phyloP scores from a whole-genome alignment of 1,284 basidiomycete genomes.

The Rhizoctonia solani region DNA sequence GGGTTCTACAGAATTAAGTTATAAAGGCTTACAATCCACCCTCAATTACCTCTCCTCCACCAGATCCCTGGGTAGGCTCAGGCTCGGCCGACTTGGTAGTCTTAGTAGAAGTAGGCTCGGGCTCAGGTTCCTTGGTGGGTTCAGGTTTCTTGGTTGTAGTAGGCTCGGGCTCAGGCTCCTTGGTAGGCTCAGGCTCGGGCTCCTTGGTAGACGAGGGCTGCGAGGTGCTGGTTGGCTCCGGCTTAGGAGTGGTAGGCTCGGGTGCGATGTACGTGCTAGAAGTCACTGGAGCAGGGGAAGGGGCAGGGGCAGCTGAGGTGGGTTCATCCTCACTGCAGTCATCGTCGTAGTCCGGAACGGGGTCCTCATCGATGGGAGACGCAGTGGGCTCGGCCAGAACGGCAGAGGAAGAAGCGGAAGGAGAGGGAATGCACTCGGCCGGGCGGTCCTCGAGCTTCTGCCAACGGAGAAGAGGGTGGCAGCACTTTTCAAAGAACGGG shows the following conservation, averaged over 20 bases:
- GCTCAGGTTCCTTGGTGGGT: slow-evolving; percentile 39
- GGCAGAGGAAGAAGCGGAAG: slow-evolving; percentile 41
- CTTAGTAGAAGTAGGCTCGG: slow-evolving; percentile 41
- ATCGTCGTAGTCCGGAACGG: slow-evolving; percentile 42
- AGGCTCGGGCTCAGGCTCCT: slow-evolving; percentile 1
- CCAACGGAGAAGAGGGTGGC: slow-evolving; percentile 52
- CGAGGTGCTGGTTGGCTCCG: not conserved
- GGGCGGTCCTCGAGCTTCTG: slow-evolving; percentile 47
- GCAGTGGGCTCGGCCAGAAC: slow-evolving; percentile 43
- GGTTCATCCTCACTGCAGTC: slow-evolving; percentile 43
- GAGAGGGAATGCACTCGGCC: slow-evolving; percentile 55
- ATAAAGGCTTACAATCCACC: slow-evolving; percentile 55
- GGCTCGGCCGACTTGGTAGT: slow-evolving; percentile 40
- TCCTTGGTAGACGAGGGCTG: not conserved
- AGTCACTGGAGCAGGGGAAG: slow-evolving; percentile 34
- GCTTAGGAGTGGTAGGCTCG: not conserved
- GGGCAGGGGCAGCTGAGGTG: slow-evolving; percentile 56
- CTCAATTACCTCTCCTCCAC: slow-evolving; percentile 40
- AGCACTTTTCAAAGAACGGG: slow-evolving; percentile 67
- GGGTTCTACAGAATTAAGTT: not conserved
- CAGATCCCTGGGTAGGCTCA: slow-evolving; percentile 39
- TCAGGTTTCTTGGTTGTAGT: slow-evolving; percentile 31
- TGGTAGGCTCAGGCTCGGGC: not conserved
- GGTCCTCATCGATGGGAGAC: slow-evolving; percentile 41
- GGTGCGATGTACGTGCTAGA: not conserved